Conservation (phyloP, 495 filamentous ascomycete species). For the Penicillium manginii region DNA sequence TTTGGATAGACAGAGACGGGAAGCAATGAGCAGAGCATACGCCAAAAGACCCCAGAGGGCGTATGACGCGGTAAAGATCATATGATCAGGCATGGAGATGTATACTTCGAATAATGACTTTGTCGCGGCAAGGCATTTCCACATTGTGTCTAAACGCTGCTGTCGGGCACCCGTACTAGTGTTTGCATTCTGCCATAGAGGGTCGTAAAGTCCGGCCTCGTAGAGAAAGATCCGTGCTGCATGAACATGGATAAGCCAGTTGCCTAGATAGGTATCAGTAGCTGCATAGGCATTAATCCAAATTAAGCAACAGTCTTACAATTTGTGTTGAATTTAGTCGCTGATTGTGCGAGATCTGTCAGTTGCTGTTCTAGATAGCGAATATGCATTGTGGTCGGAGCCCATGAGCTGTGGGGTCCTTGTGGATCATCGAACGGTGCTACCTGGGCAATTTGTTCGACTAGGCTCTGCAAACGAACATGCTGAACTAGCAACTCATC, state of each 20-base stretch:
- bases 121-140: not conserved
- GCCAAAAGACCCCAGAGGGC: not conserved
- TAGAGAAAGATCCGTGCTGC: conserved; percentile 1
- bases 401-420: conserved; percentile 2
- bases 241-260: conserved; percentile 4
- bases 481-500: not conserved
- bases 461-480: conserved; percentile 1
- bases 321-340: not conserved
- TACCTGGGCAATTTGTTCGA: conserved; percentile 1
- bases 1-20: not conserved
- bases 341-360: not conserved
- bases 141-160: conserved; percentile 2
- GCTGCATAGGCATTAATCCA: not conserved
- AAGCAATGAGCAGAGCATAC: not conserved
- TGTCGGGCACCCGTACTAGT: not conserved
- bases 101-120: not conserved
- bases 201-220: not conserved
- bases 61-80: not conserved
- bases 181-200: conserved; percentile 3
- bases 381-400: conserved; percentile 3
- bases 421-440: conserved; percentile 4
- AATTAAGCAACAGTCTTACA: not conserved
- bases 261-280: not conserved
- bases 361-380: conserved; percentile 2
- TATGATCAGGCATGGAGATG: not conserved